Evolutionary conservation across 1,139 yeast genomes (phyloP).

Genomic region (Yamadazyma membranifaciens): DNA sequence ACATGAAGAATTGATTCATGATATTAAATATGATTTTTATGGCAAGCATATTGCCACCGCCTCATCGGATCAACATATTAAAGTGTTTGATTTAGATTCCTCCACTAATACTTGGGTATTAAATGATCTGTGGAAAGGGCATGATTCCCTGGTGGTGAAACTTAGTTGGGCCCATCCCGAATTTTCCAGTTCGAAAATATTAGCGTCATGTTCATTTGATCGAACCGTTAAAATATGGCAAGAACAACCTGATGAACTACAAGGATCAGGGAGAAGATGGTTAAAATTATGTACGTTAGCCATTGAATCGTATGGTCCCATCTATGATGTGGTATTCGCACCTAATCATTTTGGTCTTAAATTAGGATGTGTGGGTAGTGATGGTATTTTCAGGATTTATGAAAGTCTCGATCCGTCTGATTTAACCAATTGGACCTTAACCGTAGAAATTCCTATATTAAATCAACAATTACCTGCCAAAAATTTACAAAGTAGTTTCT

Average conservation of each 20-base stretch:
- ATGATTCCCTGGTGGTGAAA: slow-evolving; percentile 81
- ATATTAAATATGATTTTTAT: slow-evolving; percentile 83
- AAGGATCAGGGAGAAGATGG: slow-evolving; percentile 83
- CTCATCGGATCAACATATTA: slow-evolving; percentile 88
- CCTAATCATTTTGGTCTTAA: slow-evolving; percentile 83
- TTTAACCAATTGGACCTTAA: slow-evolving; percentile 74
- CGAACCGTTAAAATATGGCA: slow-evolving; percentile 89
- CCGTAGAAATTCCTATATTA: slow-evolving; percentile 70
- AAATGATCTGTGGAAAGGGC: slow-evolving; percentile 92
- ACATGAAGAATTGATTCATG: slow-evolving; percentile 89
- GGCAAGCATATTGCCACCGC: slow-evolving; percentile 90
- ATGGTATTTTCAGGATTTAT: slow-evolving; percentile 82
- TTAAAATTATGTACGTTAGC: slow-evolving; percentile 68
- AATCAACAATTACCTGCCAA: slow-evolving; percentile 63
- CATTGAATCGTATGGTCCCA: slow-evolving; percentile 79
- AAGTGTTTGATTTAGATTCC: slow-evolving; percentile 73
- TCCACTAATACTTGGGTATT: slow-evolving; percentile 64
- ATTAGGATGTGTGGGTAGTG: slow-evolving; percentile 86
- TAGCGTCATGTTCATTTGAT: slow-evolving; percentile 89
- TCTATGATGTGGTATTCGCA: slow-evolving; percentile 86
- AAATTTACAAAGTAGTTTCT: slow-evolving; percentile 82
- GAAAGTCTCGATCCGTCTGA: slow-evolving; percentile 90
- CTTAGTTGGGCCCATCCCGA: slow-evolving; percentile 95
- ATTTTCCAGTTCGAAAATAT: slow-evolving; percentile 67
- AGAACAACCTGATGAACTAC: slow-evolving; percentile 77